A percentile compares a stretch with the other conserved stretches of the same genome.
phyloP scores from a whole-genome alignment of 2,329 filamentous ascomycete genomes.

The Trichoderma afroharzianum region DNA sequence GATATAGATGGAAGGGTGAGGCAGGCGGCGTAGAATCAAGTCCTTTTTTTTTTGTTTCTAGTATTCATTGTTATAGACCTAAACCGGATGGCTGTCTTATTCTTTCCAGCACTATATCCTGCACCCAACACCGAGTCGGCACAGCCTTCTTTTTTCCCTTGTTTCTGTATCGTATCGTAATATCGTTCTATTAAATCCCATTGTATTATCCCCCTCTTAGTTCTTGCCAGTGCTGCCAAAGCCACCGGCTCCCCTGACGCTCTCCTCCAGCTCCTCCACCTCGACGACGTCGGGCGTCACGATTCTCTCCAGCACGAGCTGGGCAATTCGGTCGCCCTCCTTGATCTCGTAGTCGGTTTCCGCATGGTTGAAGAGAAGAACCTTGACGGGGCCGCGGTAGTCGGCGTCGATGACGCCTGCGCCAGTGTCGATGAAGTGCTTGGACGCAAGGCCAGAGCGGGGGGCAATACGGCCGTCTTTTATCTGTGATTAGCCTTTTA shows the following conservation, averaged over 20 bases:
- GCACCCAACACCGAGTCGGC: background rate
- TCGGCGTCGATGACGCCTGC: conserved; percentile 97
- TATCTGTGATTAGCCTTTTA: background rate
- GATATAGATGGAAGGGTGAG: background rate
- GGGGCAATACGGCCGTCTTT: conserved; percentile 85
- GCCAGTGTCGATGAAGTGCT: conserved; percentile 94
- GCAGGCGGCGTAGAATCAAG: background rate
- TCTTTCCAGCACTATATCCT: background rate
- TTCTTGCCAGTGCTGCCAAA: conserved; percentile 77
- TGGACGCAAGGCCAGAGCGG: conserved; percentile 83
- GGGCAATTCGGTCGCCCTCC: conserved; percentile 86
- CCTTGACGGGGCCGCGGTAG: conserved; percentile 90
- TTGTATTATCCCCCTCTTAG: conserved; percentile 3
- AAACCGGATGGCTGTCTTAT: background rate
- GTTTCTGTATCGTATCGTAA: background rate
- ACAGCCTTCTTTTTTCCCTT: background rate
- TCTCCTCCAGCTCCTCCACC: conserved; percentile 83
- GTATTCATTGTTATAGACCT: background rate
- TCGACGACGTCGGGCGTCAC: conserved; percentile 90
- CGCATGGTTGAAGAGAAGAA: conserved; percentile 89
- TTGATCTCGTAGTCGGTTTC: conserved; percentile 78
- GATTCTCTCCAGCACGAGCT: conserved; percentile 91
- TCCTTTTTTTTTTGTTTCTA: background rate
- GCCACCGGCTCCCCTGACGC: conserved; percentile 82
- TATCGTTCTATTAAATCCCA: background rate